A percentile compares a stretch with the other conserved stretches of the same genome.
Evolutionary conservation across 2,329 filamentous ascomycete species (phyloP).

Genomic region (Alternaria sp.): DNA sequence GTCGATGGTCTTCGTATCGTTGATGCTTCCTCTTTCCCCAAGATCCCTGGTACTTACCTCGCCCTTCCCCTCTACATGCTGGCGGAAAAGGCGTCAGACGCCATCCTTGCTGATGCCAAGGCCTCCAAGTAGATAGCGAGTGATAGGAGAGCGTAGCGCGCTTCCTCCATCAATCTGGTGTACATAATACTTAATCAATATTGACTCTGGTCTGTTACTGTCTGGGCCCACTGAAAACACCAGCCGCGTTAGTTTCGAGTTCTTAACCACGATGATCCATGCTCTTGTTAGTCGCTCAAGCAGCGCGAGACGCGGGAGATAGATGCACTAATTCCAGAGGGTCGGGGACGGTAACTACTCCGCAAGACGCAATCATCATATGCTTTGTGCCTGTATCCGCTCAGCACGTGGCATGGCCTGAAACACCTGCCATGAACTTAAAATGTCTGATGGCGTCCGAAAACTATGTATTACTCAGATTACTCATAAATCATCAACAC

Average conservation of each 20-base stretch:
- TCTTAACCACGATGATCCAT: not conserved
- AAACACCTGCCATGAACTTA: not conserved
- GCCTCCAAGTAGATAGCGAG: not conserved
- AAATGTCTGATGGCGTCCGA: not conserved
- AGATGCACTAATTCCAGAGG: not conserved
- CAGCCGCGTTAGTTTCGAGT: not conserved
- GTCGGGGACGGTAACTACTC: not conserved
- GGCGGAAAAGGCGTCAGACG: constrained; percentile 69
- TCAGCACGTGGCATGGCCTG: not conserved
- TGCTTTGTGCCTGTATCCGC: not conserved
- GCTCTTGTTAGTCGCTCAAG: not conserved
- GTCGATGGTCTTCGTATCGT: constrained; percentile 62
- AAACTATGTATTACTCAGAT: not conserved
- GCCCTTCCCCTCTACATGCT: constrained; percentile 64
- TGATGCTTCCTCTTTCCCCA: constrained; percentile 44
- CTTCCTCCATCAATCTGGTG: not conserved
- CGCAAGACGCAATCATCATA: not conserved
- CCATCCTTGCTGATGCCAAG: constrained; percentile 54
- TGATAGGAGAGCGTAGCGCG: not conserved
- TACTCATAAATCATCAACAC: constrained; percentile 26
- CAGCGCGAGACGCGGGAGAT: not conserved
- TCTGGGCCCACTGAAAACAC: not conserved
- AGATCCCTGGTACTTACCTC: constrained; percentile 61
- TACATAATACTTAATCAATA: not conserved
- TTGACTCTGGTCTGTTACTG: not conserved